Evolutionary conservation across 2,329 filamentous ascomycete species (phyloP), one percentile per base, ranked within the genome.

Genomic region (Paramyrothecium roridum): DNA sequence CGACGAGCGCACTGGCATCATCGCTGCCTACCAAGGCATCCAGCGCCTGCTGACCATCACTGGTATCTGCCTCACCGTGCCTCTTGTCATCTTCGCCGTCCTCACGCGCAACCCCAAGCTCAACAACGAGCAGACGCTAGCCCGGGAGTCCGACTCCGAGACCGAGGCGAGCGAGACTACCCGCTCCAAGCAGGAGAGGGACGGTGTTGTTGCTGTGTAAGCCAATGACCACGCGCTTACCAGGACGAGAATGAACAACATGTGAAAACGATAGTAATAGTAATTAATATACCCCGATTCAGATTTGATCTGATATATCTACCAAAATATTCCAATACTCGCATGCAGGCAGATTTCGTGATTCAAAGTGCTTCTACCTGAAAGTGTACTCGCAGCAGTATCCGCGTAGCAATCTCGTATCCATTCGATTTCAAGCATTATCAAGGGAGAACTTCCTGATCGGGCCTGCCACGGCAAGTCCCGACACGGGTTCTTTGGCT

Each of bases 61-160:
- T 3, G 79, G 79, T 34, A 76, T 81, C 61, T 78, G 75, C 55
- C 67, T 81, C 26, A 78, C 74, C 51, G 70, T 80, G 30, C 78
- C 78, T 22, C 72, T 80, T 21, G 77, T 81, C 30, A 70, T 56
- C 1, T 78, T 80, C 52, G 73, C 76, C 2, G 43, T 73, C 11
- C 62, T 65, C 53, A 63, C 79, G 55, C 71, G 76, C 53, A 79
- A 80, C 64, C 77, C 76, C 40, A 74, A 72, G 63, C 70, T 80
- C 51, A 79, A 71, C 54, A 63, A 77, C 45, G 50, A 74, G 54
- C 78, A 80, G 68, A 79, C 71, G 3, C 59, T 79, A 60, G 74
- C 70, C 20, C 68, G 70, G 55, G 67, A 68, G 10, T 26, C 43
- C 11, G 66, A 58, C 16, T 57, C 58, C 2, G 61, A 63, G 21